These are phyloP conservation scores for Ricinus communis DNA, from an alignment of 345 rosid species.

Conservation along the genomic window DNA sequence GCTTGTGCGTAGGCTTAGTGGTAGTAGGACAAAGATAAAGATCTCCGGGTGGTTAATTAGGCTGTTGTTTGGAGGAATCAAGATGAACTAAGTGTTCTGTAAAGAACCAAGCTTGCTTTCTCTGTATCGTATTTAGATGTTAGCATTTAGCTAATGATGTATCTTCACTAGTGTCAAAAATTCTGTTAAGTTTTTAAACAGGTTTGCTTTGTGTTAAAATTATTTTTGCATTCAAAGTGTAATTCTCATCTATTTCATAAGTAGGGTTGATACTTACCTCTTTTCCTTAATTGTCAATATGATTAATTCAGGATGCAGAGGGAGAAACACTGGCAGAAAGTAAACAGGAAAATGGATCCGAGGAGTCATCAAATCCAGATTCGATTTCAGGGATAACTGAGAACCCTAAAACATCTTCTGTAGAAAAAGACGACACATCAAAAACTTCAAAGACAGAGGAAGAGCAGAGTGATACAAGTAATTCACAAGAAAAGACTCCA, in stretches of 20 bases:
- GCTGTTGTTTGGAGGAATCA: neutral
- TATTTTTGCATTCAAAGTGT: neutral
- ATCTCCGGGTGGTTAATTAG: neutral
- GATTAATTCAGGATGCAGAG: conserved; percentile 38
- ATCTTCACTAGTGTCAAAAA: neutral
- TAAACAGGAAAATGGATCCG: conserved; percentile 29
- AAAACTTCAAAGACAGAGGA: conserved; percentile 37
- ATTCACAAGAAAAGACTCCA: conserved; percentile 25
- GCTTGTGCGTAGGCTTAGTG: too few relatives aligned
- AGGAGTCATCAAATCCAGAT: conserved; percentile 41
- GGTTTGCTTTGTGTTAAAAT: neutral
- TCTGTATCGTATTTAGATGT: neutral
- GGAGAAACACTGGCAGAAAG: conserved; percentile 37
- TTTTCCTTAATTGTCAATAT: conserved; percentile 2
- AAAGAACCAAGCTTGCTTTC: neutral
- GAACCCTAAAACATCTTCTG: conserved; percentile 28
- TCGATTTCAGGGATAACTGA: conserved; percentile 38
- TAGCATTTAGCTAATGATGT: neutral
- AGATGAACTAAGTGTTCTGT: neutral
- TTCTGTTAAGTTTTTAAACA: neutral
- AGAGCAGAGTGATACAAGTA: conserved; percentile 29
- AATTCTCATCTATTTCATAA: neutral
- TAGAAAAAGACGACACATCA: conserved; percentile 33
- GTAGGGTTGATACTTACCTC: neutral
- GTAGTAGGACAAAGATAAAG: too few relatives aligned